Conservation (phyloP, 208 protist species). For the Crithidia thermophila region DNA sequence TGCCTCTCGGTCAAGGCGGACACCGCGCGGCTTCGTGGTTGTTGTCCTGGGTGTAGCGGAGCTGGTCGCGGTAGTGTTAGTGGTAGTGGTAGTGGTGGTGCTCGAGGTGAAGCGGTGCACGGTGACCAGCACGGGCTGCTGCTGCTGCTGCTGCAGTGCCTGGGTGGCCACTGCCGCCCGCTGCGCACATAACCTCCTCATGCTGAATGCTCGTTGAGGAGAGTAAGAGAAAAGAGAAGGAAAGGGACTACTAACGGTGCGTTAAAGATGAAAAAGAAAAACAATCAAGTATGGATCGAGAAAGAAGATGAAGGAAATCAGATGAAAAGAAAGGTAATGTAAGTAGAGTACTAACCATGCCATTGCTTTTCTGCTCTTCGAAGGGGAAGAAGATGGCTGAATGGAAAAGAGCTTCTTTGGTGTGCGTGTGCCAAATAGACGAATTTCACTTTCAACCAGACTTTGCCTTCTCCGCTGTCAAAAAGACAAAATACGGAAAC, state of each 20-base stretch:
- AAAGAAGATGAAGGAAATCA: background rate
- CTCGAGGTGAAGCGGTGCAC: constrained; percentile 8
- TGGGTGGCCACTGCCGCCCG: background rate
- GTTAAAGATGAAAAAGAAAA: background rate
- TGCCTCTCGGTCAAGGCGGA: constrained; percentile 46
- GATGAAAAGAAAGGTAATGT: background rate
- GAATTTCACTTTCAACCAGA: no score
- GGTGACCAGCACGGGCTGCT: background rate
- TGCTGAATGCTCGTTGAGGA: background rate
- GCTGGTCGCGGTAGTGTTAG: background rate
- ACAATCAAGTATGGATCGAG: background rate
- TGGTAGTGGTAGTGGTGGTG: background rate
- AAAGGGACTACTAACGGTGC: background rate
- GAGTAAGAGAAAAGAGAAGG: background rate
- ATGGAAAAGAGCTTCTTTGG: no score
- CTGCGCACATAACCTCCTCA: constrained; percentile 1
- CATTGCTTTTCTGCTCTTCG: no score
- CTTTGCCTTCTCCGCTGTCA: no score
- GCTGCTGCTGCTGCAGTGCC: background rate
- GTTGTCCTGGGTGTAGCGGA: constrained; percentile 7
- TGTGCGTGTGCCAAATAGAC: no score
- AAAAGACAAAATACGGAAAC: no score
- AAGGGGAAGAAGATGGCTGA: no score
- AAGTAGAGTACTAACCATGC: background rate
- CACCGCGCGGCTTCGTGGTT: constrained; percentile 20